Evolutionary conservation across 129 eudicot genomes (phyloP), one percentile per base, ranked within the genome.

Genomic region (Glebionis coronaria): DNA sequence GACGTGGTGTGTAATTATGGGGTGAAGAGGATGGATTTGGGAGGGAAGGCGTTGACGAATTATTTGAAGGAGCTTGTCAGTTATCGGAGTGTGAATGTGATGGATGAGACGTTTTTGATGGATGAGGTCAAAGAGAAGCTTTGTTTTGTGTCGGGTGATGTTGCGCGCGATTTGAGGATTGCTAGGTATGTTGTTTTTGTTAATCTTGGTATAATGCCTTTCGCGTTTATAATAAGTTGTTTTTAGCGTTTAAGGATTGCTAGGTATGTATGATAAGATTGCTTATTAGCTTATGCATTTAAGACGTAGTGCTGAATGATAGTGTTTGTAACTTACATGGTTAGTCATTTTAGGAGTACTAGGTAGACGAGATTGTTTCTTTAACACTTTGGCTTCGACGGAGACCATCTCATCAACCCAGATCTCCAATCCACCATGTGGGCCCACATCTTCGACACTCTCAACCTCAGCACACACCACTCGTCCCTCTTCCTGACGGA

Each of bases 41-140:
- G 99, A 4, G 99, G 99, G 68, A 94, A 94, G 65, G 99, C 95
- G 3, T 66, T 94, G 82, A 94, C 94, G 15, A 94, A 94, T 81
- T 94, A 89, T 42, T 66, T 94, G 67, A 94, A 94, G 69, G 99
- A 93, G 76, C 38, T 93, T 73, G 93, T 94, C 2, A 87, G 95
- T 69, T 94, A 86, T 75, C 18, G 99, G 50, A 76, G 90, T 10
- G 71, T 94, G 18, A 90, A 94, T 87, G 90, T 94, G 5, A 94
- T 87, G 99, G 99, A 94, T 14, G 65, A 61, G 40, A 31, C 46
- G 2, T 61, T 61, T 35, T 31, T 61, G 12, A 61, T 61, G 65
- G 99, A 94, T 80, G 87, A 94, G 81, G 99, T 94, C 3, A 90
- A 94, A 84, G 98, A 93, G 85, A 85, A 87, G 68, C 62, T 94